Conservation (phyloP, 805 yeast species). For the Sungouiella thailandica region DNA sequence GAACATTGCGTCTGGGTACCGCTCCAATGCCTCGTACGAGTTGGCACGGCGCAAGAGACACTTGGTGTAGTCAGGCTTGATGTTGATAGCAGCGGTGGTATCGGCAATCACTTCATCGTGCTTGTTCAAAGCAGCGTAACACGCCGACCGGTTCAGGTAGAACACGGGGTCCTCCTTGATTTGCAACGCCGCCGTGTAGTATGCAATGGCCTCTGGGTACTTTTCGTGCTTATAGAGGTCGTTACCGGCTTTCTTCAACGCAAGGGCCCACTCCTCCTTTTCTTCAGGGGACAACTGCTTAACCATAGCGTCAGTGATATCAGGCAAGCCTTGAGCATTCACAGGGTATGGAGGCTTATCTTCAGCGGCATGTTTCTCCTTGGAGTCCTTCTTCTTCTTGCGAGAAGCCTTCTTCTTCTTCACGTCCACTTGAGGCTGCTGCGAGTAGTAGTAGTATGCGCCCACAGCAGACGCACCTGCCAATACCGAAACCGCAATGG, state of each 20-base stretch:
- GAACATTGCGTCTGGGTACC: slow-evolving; percentile 79
- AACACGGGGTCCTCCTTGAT: slow-evolving; percentile 81
- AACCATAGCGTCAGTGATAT: slow-evolving; percentile 43
- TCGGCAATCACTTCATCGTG: slow-evolving; percentile 83
- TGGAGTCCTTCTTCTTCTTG: slow-evolving; percentile 35
- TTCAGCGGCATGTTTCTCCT: slow-evolving; percentile 19
- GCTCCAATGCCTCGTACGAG: slow-evolving; percentile 79
- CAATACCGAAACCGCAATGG: slow-evolving; percentile 56
- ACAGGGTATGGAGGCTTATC: slow-evolving; percentile 44
- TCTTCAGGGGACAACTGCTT: slow-evolving; percentile 43
- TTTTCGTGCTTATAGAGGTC: slow-evolving; percentile 64
- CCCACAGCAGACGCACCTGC: slow-evolving; percentile 63
- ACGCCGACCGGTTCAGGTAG: slow-evolving; percentile 95
- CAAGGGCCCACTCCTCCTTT: slow-evolving; percentile 61
- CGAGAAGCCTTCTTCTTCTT: slow-evolving; percentile 13
- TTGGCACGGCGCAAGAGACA: slow-evolving; percentile 90
- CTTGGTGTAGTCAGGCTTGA: slow-evolving; percentile 88
- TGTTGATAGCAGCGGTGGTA: slow-evolving; percentile 76
- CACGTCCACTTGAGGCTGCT: slow-evolving; percentile 20
- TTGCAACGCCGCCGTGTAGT: slow-evolving; percentile 72
- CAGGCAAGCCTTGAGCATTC: slow-evolving; percentile 53
- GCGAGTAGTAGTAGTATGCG: slow-evolving; percentile 47
- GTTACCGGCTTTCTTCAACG: slow-evolving; percentile 89
- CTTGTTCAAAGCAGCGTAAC: slow-evolving; percentile 77
- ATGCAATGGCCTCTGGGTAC: slow-evolving; percentile 70